Percentiles rank a stretch among this genome's conserved stretches.
These are phyloP conservation scores for Starmerella stellata DNA, from an alignment of 805 yeast genomes.

Conservation along the genomic window DNA sequence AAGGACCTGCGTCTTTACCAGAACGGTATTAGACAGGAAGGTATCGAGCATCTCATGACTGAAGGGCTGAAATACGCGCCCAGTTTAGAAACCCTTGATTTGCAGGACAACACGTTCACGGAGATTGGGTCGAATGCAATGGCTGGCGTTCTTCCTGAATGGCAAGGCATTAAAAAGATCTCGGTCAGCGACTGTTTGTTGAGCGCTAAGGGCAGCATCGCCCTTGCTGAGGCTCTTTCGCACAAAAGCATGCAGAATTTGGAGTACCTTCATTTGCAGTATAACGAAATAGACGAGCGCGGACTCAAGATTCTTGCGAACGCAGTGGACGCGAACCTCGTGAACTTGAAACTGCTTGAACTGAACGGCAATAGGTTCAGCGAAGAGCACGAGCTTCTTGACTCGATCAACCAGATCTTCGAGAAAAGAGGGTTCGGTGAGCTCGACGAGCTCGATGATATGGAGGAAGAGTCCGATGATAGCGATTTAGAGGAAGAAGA, in stretches of 20 bases:
- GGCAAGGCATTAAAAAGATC: constrained; percentile 58
- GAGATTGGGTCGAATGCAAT: constrained; percentile 43
- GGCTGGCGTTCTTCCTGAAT: constrained; percentile 39
- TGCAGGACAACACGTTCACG: constrained; percentile 93
- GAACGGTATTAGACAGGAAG: constrained; percentile 92
- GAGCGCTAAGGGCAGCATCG: constrained; percentile 58
- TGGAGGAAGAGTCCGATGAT: constrained; percentile 64
- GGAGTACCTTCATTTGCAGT: constrained; percentile 55
- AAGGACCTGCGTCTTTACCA: constrained; percentile 69
- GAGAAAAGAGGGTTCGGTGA: constrained; percentile 62
- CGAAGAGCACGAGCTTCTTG: constrained; percentile 63
- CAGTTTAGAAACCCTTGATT: constrained; percentile 50
- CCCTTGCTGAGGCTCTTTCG: constrained; percentile 26
- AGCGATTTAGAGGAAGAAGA: constrained; percentile 60
- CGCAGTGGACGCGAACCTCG: constrained; percentile 38
- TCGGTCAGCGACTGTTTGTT: constrained; percentile 79
- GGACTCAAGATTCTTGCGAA: constrained; percentile 43
- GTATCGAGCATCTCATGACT: constrained; percentile 54
- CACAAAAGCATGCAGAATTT: constrained; percentile 25
- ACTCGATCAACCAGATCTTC: constrained; percentile 41
- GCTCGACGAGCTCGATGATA: constrained; percentile 82
- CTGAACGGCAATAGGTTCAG: constrained; percentile 85
- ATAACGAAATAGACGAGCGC: constrained; percentile 60
- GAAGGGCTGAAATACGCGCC: constrained; percentile 52
- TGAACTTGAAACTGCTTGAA: constrained; percentile 48